These are phyloP conservation scores for Phytophthora capsici DNA, from an alignment of 352 stramenopile species.

Conservation along the genomic window DNA sequence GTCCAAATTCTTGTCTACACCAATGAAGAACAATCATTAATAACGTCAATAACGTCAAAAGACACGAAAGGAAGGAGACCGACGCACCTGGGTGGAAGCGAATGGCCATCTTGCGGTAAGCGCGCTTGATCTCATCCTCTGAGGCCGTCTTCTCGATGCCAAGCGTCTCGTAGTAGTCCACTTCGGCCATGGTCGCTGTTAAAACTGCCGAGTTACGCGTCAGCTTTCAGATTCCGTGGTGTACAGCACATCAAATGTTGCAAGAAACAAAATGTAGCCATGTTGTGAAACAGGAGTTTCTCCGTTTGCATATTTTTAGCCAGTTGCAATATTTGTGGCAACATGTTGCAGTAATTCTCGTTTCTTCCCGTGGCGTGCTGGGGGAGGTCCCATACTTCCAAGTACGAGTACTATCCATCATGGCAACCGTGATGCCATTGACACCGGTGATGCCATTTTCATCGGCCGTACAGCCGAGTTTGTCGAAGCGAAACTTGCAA, in stretches of 20 bases:
- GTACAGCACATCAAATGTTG: too few species aligned
- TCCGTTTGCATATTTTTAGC: slow-evolving; percentile 17
- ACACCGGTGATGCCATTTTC: slow-evolving; percentile 10
- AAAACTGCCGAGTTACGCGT: neutral
- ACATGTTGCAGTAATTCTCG: neutral
- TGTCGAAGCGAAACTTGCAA: slow-evolving; percentile 42
- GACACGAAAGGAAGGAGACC: neutral
- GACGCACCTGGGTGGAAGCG: slow-evolving; percentile 84
- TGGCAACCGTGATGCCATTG: slow-evolving; percentile 28
- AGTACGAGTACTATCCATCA: slow-evolving; percentile 5
- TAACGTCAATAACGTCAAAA: neutral
- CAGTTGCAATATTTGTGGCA: neutral
- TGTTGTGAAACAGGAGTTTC: slow-evolving; percentile 11
- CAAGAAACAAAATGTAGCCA: too few species aligned
- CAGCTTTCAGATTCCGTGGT: too few species aligned
- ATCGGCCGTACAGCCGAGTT: slow-evolving; percentile 3
- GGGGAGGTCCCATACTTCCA: neutral
- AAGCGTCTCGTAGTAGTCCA: slow-evolving; percentile 79
- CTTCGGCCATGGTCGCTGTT: slow-evolving; percentile 50
- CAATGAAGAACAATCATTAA: neutral
- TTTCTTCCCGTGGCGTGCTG: neutral
- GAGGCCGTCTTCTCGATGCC: slow-evolving; percentile 72
- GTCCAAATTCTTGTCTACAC: slow-evolving; percentile 90
- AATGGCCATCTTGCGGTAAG: slow-evolving; percentile 89
- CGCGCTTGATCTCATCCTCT: slow-evolving; percentile 83